Base-by-base conservation (phyloP, 1,139 yeast genomes). In the Schwanniomyces etchellsii region DNA sequence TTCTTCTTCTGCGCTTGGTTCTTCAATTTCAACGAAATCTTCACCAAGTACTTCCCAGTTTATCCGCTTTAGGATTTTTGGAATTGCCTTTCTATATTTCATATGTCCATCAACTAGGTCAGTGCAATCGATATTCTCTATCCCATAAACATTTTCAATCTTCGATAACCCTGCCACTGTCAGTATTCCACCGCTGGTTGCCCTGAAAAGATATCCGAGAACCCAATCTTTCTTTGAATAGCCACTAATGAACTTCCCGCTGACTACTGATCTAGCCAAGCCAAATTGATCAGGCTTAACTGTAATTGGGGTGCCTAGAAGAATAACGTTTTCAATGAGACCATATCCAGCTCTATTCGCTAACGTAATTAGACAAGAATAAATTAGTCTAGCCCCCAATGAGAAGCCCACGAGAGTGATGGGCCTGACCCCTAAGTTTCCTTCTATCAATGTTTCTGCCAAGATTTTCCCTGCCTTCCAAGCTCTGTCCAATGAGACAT, bases 181-280 rank as follows among this genome's bases (percentile, higher is more conserved):
- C 47, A 84, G 81, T 30, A 93, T 64, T 0, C 98, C 97, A 34
- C 98, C 97, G 34, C 93, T 79, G 0, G 97, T 89, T 1, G 98
- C 98, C 43, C 98, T 69, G 57, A 91, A 93, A 26, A 93, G 60
- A 54, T 93, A 93, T 0, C 98, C 98, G 37, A 93, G 65, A 40
- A 93, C 81, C 99, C 99, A 93, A 58, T 93, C 99, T 47, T 83
- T 88, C 41, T 77, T 75, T 2, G 96, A 84, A 53, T 77, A 93
- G 0, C 96, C 97, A 54, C 88, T 91, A 26, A 91, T 76, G 50
- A 86, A 89, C 31, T 81, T 68, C 0, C 98, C 98, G 46, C 94
- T 81, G 2, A 93, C 96, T 13, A 84, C 93, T 0, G 95, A 76
- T 38, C 93, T 66, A 0, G 93, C 95, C 42, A 81, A 57, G 0